A percentile compares a stretch with the other conserved stretches of the same genome.
Conservation (phyloP, 257 asterid genomes). For the Solanum pinnatisectum region DNA sequence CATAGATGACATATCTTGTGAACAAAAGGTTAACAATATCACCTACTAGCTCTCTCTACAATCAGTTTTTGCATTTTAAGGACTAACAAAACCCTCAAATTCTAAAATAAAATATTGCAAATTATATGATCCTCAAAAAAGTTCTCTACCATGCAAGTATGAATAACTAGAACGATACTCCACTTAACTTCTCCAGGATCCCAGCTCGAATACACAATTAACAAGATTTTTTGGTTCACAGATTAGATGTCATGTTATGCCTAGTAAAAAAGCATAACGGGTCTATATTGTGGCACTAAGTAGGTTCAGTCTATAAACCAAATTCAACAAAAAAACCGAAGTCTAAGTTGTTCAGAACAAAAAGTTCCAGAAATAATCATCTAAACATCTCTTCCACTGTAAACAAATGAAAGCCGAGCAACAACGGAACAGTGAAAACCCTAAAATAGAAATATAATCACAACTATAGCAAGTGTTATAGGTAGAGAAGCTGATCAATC, state of each 20-base stretch:
- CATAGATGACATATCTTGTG: conserved; percentile 7
- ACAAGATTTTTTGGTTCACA: neutral
- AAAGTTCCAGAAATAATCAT: neutral
- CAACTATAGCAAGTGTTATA: neutral
- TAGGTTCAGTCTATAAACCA: neutral
- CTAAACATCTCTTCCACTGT: neutral
- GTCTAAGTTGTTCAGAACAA: neutral
- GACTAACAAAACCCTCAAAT: neutral
- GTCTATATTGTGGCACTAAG: neutral
- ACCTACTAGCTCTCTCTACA: neutral
- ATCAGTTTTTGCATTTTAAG: neutral
- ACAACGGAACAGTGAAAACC: neutral
- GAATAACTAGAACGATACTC: neutral
- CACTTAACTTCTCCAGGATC: neutral
- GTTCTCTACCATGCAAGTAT: neutral
- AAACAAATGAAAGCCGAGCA: neutral
- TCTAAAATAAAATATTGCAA: neutral
- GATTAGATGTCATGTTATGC: neutral
- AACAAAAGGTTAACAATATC: conserved; percentile 4
- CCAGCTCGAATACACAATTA: neutral
- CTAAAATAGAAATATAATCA: neutral
- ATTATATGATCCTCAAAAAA: neutral
- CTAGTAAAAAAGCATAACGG: neutral
- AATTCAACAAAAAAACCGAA: neutral
- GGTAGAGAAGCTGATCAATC: neutral